A percentile compares a stretch with the other conserved stretches of the same genome.
Conservation (phyloP, 2,329 filamentous ascomycete species). For the Aschersonia sp. region DNA sequence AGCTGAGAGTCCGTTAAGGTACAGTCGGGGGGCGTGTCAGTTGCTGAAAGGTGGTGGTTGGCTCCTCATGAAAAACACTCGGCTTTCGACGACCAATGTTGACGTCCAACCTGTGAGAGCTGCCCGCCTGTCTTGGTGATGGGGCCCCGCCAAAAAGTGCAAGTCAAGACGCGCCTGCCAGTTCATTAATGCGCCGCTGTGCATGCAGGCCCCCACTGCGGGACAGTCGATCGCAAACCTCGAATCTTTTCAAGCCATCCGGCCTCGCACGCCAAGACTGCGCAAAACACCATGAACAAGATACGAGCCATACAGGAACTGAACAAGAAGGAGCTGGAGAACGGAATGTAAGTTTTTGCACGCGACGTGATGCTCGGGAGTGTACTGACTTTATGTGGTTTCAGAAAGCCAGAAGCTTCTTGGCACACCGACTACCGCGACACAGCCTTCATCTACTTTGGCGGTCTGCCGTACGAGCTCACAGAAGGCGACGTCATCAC, state of each 20-base stretch:
- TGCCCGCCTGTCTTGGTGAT: too few species aligned
- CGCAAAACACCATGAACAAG: conserved; percentile 58
- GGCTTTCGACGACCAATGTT: too few species aligned
- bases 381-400: neutral
- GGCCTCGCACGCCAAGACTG: too few species aligned
- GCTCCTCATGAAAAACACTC: too few species aligned
- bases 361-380: too few species aligned
- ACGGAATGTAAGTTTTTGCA: conserved; percentile 49
- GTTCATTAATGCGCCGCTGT: neutral
- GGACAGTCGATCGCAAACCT: neutral
- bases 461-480: conserved; percentile 81
- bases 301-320: conserved; percentile 86
- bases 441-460: conserved; percentile 93
- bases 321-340: conserved; percentile 88
- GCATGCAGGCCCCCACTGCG: neutral
- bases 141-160: too few species aligned
- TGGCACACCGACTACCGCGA: conserved; percentile 98
- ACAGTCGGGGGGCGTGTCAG: too few species aligned
- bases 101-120: too few species aligned
- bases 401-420: conserved; percentile 68
- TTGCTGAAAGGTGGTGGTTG: too few species aligned
- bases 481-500: conserved; percentile 92
- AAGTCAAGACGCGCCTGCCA: neutral
- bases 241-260: neutral
- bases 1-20: too few species aligned